Conservation (phyloP, 176 grass and related monocot genomes). For the Oropetium thomaeum region DNA sequence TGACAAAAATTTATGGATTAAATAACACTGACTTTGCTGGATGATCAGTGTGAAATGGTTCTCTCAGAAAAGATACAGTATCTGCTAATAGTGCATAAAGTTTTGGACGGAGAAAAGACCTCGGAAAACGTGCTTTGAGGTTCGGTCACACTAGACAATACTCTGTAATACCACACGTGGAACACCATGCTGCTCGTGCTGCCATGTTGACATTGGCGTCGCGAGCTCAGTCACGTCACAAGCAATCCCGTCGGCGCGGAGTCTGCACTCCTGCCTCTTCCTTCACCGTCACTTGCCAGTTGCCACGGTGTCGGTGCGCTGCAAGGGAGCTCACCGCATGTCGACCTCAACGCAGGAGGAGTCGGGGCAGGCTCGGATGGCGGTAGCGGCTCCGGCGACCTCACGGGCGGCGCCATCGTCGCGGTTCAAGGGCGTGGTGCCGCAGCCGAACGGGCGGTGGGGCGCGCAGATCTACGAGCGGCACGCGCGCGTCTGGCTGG, state of each 20-base stretch:
- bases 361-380: no score
- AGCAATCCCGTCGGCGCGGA: no score
- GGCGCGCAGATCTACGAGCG: conserved; percentile 85
- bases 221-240: not conserved
- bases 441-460: conserved; percentile 80
- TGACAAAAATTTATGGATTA: no score
- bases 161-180: not conserved
- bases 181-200: no score
- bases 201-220: not conserved
- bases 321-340: not conserved
- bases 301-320: no score
- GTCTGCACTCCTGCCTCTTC: no score
- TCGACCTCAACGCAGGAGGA: not conserved
- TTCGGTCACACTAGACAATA: not conserved
- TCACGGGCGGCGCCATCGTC: conserved; percentile 19
- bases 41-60: no score
- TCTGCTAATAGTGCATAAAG: no score
- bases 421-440: conserved; percentile 78
- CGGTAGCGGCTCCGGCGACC: not conserved
- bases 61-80: no score
- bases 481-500: conserved; percentile 82
- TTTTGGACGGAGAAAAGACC: not conserved
- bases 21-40: no score
- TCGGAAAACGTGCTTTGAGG: not conserved
- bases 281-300: no score